These are phyloP conservation scores for Boletus hoseneyae DNA, from an alignment of 1,284 basidiomycete species.

Conservation along the genomic window DNA sequence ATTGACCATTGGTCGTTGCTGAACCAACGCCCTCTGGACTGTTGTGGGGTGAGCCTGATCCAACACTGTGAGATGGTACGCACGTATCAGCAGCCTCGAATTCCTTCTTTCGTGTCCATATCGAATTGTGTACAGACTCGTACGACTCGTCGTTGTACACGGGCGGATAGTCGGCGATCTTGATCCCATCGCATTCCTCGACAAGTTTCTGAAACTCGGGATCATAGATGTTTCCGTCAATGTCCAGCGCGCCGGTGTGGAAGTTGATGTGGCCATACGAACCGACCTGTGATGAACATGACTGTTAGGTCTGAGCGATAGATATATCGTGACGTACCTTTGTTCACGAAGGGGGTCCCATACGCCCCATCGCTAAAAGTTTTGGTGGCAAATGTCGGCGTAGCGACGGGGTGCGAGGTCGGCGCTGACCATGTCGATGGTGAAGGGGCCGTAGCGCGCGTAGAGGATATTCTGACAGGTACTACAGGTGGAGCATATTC, in stretches of 20 bases:
- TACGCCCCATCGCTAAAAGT: conserved; percentile 13
- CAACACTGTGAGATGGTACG: not conserved
- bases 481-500: too few species aligned
- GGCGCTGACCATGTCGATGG: not conserved
- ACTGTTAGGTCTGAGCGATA: too few species aligned
- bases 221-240: conserved; percentile 16
- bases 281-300: conserved; percentile 4
- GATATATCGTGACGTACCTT: conserved; percentile 4
- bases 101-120: conserved; percentile 13
- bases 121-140: conserved; percentile 11
- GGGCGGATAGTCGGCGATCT: conserved; percentile 6
- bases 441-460: too few species aligned
- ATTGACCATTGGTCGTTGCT: conserved; percentile 15
- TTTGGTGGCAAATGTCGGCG: conserved; percentile 15
- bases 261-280: conserved; percentile 12
- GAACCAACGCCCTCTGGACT: conserved; percentile 2
- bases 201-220: conserved; percentile 7
- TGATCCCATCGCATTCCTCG: conserved; percentile 9
- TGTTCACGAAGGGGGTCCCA: conserved; percentile 14
- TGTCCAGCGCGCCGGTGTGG: conserved; percentile 10
- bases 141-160: not conserved
- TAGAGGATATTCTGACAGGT: too few species aligned
- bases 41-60: too few species aligned
- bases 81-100: conserved; percentile 7
- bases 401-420: conserved; percentile 11